Base-by-base conservation (phyloP, 371 early-diverging fungal genomes). In the Pancytospora epiphaga region DNA sequence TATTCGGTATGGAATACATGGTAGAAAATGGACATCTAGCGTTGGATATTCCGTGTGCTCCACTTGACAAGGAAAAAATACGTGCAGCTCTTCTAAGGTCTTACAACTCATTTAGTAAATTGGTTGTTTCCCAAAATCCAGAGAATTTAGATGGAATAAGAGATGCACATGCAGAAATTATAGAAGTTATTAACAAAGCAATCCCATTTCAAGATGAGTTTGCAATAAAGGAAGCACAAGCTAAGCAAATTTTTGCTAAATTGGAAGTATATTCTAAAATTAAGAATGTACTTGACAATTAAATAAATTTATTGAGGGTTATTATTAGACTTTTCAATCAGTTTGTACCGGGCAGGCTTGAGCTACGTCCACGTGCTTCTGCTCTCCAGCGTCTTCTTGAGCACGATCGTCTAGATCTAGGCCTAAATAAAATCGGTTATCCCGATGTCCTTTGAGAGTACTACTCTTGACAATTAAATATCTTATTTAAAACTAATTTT, bases 131-230 rank as follows among this genome's bases (percentile, higher is more conserved):
- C 27, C 38, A 43, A 18, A 50, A 72, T 49, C 1, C 6, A 2
- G 32, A 58, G 32, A 27, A 22, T 6, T 15, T 72, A 27, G 49
- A 66, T 47, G 58, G 58, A 22, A 66, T 72, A 15, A 43, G 50
- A 50, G 33, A 49, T 38, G 58, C 61, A 3, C 73, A 72, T 50
- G 29, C 51, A 9, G 19, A 72, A 19, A 72, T 72, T 30, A 72
- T 66, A 52, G 73, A 72, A 56, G 2, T 39, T 0, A 15, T 72
- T 29, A 72, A 72, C 47, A 54, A 66, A 15, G 71, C 61, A 38
- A 62, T 47, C 38, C 2, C n/a, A 18, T 3, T 38, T 34, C 39
- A 66, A 29, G 25, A 32, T n/a, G 38, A 54, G 12, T n/a, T 4
- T 34, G 36, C 3, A 33, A 1, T 72, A n/a, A 29, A 36, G 37